phyloP scores from a whole-genome alignment of 805 yeast species.

The Candida dajiaensis region DNA sequence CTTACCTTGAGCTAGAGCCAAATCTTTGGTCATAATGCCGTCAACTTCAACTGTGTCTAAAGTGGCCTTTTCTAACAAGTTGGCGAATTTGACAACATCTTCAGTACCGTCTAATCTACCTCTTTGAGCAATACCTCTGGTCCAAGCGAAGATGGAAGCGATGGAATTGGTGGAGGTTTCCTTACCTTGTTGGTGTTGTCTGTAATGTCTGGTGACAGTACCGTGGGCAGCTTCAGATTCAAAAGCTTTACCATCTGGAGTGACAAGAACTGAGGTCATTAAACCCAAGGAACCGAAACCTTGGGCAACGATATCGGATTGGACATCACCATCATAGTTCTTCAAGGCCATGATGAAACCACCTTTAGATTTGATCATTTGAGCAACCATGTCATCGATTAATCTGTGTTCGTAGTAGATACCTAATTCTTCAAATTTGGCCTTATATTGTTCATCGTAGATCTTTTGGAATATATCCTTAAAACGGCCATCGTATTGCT shows the following conservation, averaged over 20 bases:
- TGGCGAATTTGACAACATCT: constrained; percentile 62
- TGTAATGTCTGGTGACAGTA: constrained; percentile 80
- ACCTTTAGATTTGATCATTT: constrained; percentile 80
- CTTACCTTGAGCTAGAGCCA: constrained; percentile 66
- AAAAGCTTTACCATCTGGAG: constrained; percentile 83
- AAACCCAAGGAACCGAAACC: constrained; percentile 82
- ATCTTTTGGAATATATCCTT: constrained; percentile 72
- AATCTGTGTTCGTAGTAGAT: constrained; percentile 76
- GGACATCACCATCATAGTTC: constrained; percentile 84
- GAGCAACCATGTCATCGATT: constrained; percentile 87
- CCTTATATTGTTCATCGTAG: constrained; percentile 51
- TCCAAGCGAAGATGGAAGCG: constrained; percentile 83
- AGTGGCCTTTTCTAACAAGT: constrained; percentile 59
- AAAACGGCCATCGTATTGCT: constrained; percentile 78
- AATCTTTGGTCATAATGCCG: constrained; percentile 77
- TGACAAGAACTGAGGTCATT: constrained; percentile 78
- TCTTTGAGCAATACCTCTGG: constrained; percentile 79
- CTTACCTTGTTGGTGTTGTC: constrained; percentile 76
- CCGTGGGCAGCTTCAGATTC: constrained; percentile 88
- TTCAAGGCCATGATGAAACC: constrained; percentile 78
- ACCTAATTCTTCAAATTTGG: constrained; percentile 51
- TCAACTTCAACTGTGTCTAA: constrained; percentile 68
- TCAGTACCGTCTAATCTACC: constrained; percentile 71
- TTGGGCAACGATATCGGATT: constrained; percentile 80
- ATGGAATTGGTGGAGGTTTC: constrained; percentile 82